Evolutionary conservation across 2,329 filamentous ascomycete species (phyloP).

Genomic region (Venturia nashicola): DNA sequence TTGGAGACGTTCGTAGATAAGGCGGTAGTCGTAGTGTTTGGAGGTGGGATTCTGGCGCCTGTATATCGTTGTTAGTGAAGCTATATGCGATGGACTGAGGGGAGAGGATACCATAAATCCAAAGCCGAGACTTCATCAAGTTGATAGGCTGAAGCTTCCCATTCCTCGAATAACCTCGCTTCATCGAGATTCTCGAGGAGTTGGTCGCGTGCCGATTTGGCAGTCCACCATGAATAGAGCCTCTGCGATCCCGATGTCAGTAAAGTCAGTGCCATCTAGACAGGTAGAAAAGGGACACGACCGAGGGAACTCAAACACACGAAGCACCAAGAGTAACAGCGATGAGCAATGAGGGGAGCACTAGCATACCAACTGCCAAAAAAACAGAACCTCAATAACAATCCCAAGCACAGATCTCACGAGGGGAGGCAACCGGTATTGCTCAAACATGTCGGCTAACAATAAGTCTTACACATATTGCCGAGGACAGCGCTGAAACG

Average conservation of each 20-base stretch:
- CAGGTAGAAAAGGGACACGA: no score
- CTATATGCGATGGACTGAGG: background rate
- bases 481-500: background rate
- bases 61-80: conserved; percentile 9
- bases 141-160: conserved; percentile 71
- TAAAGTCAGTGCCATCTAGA: background rate
- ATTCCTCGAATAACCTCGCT: conserved; percentile 67
- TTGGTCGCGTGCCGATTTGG: conserved; percentile 50
- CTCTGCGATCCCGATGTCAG: conserved; percentile 4
- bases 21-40: conserved; percentile 72
- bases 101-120: conserved; percentile 54
- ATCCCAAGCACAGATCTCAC: conserved; percentile 21
- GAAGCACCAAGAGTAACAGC: background rate
- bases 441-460: conserved; percentile 5
- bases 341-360: background rate
- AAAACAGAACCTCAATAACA: conserved; percentile 25
- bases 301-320: background rate
- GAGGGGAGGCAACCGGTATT: conserved; percentile 11
- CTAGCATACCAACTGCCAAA: conserved; percentile 26
- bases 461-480: background rate
- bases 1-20: conserved; percentile 67
- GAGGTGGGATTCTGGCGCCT: conserved; percentile 75
- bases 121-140: conserved; percentile 73
- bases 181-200: conserved; percentile 54
- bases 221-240: conserved; percentile 43